Evolutionary conservation across 805 yeast genomes (phyloP).

Genomic region (Sugiyamaella marilandica): DNA sequence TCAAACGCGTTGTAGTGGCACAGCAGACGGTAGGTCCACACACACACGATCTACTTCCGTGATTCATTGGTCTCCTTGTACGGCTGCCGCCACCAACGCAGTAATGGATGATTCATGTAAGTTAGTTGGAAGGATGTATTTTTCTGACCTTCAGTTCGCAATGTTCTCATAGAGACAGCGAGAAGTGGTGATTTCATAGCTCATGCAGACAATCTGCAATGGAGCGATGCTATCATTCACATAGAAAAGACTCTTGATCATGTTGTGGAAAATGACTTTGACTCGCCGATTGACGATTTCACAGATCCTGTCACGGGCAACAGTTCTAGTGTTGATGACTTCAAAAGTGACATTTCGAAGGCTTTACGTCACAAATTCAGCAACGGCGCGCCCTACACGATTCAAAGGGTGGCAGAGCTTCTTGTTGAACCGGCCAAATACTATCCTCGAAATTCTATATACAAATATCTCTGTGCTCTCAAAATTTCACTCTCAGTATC

Average conservation of each 20-base stretch:
- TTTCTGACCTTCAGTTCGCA: not conserved
- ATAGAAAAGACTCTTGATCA: not conserved
- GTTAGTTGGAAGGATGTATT: not conserved
- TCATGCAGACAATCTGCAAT: not conserved
- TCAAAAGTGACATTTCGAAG: not conserved
- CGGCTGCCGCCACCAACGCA: not conserved
- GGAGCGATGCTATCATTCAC: not conserved
- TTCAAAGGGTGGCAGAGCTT: slow-evolving; percentile 37
- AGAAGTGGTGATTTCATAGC: not conserved
- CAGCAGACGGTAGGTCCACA: no score
- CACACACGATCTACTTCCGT: no score
- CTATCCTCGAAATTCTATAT: slow-evolving; percentile 21
- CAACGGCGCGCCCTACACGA: slow-evolving; percentile 35
- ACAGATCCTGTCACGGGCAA: not conserved
- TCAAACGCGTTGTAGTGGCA: no score
- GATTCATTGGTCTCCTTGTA: no score
- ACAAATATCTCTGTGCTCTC: slow-evolving; percentile 29
- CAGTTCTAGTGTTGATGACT: not conserved
- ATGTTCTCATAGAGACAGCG: not conserved
- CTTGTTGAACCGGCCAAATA: slow-evolving; percentile 25
- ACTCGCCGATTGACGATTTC: not conserved
- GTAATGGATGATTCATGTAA: not conserved
- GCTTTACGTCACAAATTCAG: slow-evolving; percentile 16
- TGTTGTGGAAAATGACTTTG: not conserved
- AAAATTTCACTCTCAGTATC: slow-evolving; percentile 24